These are phyloP conservation scores for Prorocentrum cordatum DNA, from an alignment of 169 alveolate species.

Conservation along the genomic window DNA sequence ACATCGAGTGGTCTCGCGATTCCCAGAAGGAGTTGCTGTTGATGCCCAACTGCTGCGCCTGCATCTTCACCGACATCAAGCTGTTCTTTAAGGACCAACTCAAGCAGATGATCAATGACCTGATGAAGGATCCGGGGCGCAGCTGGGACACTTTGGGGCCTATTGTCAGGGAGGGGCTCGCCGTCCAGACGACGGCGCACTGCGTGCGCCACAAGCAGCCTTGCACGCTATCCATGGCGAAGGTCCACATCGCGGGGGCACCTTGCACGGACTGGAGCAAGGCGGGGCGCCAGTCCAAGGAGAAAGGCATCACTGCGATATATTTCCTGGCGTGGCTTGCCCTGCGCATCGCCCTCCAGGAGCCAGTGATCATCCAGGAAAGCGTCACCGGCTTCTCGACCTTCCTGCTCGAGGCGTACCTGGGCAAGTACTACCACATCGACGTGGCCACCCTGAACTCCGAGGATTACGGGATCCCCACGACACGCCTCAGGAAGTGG, in stretches of 20 bases:
- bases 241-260: background rate
- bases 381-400: background rate
- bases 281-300: background rate
- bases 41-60: too few species aligned
- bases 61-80: too few species aligned
- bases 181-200: too few species aligned
- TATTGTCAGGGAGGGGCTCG: too few species aligned
- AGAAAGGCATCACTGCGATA: background rate
- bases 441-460: background rate
- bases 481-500: background rate
- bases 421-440: background rate
- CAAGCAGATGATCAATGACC: too few species aligned
- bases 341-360: background rate
- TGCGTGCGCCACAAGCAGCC: too few species aligned
- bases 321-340: background rate
- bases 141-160: too few species aligned
- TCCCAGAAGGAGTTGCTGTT: too few species aligned
- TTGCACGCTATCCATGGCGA: too few species aligned
- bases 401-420: background rate
- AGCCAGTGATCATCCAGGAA: background rate
- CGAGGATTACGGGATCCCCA: background rate
- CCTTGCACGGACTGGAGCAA: background rate
- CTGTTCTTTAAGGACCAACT: too few species aligned
- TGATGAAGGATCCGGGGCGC: too few species aligned
- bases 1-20: too few species aligned